These are phyloP conservation scores for Lotus japonicus DNA, from an alignment of 306 rosid genomes.

Conservation along the genomic window DNA sequence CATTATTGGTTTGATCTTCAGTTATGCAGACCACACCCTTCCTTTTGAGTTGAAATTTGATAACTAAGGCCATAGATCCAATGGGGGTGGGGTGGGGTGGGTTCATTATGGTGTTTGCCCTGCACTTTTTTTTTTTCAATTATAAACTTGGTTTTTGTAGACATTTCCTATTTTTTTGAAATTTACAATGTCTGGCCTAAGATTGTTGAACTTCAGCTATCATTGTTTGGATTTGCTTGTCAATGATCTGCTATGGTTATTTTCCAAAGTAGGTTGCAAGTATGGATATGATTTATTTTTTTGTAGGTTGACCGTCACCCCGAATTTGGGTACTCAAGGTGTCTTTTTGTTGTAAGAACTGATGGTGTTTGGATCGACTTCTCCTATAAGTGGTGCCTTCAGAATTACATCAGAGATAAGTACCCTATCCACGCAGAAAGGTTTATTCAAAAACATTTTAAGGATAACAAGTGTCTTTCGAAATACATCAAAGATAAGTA, in stretches of 20 bases:
- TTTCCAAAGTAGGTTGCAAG: not conserved
- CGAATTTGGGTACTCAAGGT: constrained; percentile 46
- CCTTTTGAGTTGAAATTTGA: too few species aligned
- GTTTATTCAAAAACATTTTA: constrained; percentile 41
- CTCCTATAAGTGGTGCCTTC: constrained; percentile 73
- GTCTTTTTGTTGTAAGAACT: constrained; percentile 72
- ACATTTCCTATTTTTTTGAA: not conserved
- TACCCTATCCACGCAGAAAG: constrained; percentile 58
- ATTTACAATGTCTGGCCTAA: not conserved
- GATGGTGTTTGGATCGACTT: constrained; percentile 80
- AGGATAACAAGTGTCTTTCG: too few species aligned
- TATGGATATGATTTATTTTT: constrained; percentile 10
- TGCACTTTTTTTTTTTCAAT: too few species aligned
- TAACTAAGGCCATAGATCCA: too few species aligned
- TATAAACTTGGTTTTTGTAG: too few species aligned
- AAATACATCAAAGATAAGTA: too few species aligned
- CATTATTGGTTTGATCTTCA: not conserved
- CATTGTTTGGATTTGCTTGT: not conserved
- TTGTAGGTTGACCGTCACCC: constrained; percentile 78
- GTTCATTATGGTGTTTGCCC: too few species aligned
- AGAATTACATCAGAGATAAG: constrained; percentile 55
- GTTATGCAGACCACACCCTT: too few species aligned
- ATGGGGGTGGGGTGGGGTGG: too few species aligned
- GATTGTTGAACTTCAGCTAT: not conserved
- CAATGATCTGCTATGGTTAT: not conserved